Conservation (phyloP, 352 stramenopile genomes). For the Globisporangium viniferum region DNA sequence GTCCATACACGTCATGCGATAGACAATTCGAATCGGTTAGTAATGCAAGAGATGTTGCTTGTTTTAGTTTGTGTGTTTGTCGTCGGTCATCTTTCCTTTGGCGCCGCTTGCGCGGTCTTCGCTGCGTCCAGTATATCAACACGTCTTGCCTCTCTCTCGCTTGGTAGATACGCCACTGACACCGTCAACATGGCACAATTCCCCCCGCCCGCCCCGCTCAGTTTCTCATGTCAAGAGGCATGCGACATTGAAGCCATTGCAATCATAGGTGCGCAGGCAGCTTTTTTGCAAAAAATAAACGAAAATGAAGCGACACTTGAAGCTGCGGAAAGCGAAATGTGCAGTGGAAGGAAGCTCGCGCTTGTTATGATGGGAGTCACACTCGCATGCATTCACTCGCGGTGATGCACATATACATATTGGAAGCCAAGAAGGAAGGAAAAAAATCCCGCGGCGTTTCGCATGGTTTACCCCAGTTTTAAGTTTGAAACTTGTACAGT, state of each 20-base stretch:
- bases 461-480: background rate
- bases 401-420: background rate
- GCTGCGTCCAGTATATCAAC: too few species aligned
- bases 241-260: background rate
- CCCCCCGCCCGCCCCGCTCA: background rate
- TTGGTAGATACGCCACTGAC: background rate
- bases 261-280: background rate
- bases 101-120: background rate
- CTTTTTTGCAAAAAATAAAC: too few species aligned
- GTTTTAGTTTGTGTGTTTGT: background rate
- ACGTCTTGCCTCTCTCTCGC: background rate
- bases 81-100: background rate
- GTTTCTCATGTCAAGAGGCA: background rate
- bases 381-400: background rate
- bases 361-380: background rate
- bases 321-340: background rate
- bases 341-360: background rate
- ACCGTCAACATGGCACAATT: background rate
- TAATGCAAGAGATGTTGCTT: background rate
- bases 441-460: background rate
- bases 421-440: background rate
- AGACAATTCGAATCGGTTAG: background rate
- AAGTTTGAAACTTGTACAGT: background rate
- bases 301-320: background rate
- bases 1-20: background rate